Percentiles rank a stretch among this genome's conserved stretches.
Conservation (phyloP, 2,329 filamentous ascomycete genomes). For the Setomelanomma holmii region DNA sequence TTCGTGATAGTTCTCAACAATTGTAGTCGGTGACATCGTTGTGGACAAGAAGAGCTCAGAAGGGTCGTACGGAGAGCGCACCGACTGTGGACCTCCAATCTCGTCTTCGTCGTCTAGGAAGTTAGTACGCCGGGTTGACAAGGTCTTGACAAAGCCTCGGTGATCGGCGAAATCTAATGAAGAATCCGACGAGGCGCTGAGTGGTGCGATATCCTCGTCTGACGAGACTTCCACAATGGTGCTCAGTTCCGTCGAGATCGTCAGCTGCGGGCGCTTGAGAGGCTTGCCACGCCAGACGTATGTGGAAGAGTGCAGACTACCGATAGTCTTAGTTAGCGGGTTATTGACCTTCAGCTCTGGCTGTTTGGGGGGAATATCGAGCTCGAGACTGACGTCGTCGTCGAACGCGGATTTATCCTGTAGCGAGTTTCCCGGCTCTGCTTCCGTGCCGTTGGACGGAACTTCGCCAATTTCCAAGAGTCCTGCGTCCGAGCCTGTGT, state of each 20-base stretch:
- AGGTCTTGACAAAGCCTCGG: slow-evolving; percentile 1
- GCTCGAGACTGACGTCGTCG: background rate
- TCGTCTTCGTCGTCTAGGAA: slow-evolving; percentile 7
- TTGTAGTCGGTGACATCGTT: background rate
- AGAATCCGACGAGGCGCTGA: background rate
- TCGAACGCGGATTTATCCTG: too few species aligned
- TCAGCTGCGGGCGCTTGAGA: background rate
- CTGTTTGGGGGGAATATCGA: background rate
- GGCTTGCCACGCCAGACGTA: background rate
- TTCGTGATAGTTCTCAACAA: background rate
- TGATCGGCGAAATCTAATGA: slow-evolving; percentile 6
- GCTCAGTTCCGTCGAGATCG: slow-evolving; percentile 1
- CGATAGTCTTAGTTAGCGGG: background rate
- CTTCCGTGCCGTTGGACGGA: background rate
- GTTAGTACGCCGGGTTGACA: slow-evolving; percentile 1
- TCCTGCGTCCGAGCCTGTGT: background rate
- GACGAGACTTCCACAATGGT: background rate
- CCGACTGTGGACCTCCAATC: background rate
- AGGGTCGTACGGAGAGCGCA: background rate
- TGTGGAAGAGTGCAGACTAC: background rate
- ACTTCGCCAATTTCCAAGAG: background rate
- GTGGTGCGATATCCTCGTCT: background rate
- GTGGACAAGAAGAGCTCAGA: background rate
- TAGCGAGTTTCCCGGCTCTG: background rate
- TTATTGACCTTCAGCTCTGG: background rate